These are phyloP conservation scores for Agroathelia rolfsii DNA, from an alignment of 1,284 basidiomycete genomes.

Conservation along the genomic window DNA sequence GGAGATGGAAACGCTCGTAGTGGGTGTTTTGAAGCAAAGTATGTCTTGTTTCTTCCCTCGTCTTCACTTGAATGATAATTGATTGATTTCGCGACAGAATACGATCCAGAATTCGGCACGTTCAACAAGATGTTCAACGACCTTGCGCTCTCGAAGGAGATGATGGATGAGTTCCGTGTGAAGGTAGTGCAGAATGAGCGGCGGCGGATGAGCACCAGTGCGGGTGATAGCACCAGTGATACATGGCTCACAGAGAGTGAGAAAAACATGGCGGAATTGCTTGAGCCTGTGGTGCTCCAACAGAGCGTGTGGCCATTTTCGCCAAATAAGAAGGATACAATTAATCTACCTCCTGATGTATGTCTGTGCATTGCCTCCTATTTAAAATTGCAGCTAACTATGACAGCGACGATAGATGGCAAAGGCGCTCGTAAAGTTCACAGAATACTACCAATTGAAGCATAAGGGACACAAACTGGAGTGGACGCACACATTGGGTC, in stretches of 20 bases:
- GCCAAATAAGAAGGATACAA: constrained; percentile 33
- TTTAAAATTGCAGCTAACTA: too few relatives aligned
- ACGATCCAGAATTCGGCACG: constrained; percentile 82
- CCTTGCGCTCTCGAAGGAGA: constrained; percentile 62
- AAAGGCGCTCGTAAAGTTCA: constrained; percentile 51
- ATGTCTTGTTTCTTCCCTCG: constrained; percentile 20
- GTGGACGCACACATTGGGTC: constrained; percentile 80
- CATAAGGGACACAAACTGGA: constrained; percentile 66
- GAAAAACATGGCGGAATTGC: constrained; percentile 29
- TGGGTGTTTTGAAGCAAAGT: constrained; percentile 85
- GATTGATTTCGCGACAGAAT: too few relatives aligned
- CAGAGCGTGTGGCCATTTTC: constrained; percentile 71
- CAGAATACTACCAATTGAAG: constrained; percentile 63
- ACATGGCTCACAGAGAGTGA: too few relatives aligned
- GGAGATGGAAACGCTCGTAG: constrained; percentile 84
- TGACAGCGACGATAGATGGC: constrained; percentile 75
- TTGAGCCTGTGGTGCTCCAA: constrained; percentile 66
- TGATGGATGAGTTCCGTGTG: constrained; percentile 41
- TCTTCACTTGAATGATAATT: too few relatives aligned
- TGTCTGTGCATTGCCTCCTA: too few relatives aligned
- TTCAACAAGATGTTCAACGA: constrained; percentile 90
- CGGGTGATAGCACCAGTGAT: too few relatives aligned
- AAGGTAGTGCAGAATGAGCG: too few relatives aligned
- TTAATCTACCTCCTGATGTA: constrained; percentile 44
- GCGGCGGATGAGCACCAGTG: too few relatives aligned